These are phyloP conservation scores for Pichia exigua DNA, from an alignment of 805 yeast genomes.

Conservation along the genomic window DNA sequence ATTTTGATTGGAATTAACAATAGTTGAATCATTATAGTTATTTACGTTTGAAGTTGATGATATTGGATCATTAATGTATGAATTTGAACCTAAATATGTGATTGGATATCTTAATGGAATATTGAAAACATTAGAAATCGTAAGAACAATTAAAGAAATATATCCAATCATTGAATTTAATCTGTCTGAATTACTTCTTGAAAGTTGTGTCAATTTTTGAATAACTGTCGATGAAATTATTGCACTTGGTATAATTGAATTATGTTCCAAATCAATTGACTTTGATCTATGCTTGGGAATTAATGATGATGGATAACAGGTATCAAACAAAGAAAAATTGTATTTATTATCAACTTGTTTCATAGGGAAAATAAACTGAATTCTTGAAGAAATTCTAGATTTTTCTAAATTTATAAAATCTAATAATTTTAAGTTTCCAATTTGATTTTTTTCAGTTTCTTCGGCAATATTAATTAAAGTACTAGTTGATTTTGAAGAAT, in stretches of 20 bases:
- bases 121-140: constrained; percentile 34
- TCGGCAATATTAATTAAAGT: neutral
- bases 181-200: constrained; percentile 30
- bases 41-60: constrained; percentile 16
- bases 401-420: constrained; percentile 17
- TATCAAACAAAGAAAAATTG: constrained; percentile 27
- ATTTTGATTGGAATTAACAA: neutral
- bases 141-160: constrained; percentile 34
- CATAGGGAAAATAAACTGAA: constrained; percentile 28
- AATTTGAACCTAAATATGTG: constrained; percentile 38
- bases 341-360: constrained; percentile 17
- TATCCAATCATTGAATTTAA: constrained; percentile 44
- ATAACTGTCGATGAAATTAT: constrained; percentile 2
- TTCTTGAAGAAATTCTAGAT: constrained; percentile 18
- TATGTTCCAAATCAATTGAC: neutral
- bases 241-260: neutral
- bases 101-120: constrained; percentile 44
- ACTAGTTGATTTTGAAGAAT: neutral
- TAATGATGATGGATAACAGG: constrained; percentile 22
- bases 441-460: neutral
- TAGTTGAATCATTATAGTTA: neutral
- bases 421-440: neutral
- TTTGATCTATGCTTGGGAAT: neutral
- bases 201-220: constrained; percentile 16
- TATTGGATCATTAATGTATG: constrained; percentile 42